Evolutionary conservation across 176 grass and related monocot genomes (phyloP).

Genomic region (Secale cereale): DNA sequence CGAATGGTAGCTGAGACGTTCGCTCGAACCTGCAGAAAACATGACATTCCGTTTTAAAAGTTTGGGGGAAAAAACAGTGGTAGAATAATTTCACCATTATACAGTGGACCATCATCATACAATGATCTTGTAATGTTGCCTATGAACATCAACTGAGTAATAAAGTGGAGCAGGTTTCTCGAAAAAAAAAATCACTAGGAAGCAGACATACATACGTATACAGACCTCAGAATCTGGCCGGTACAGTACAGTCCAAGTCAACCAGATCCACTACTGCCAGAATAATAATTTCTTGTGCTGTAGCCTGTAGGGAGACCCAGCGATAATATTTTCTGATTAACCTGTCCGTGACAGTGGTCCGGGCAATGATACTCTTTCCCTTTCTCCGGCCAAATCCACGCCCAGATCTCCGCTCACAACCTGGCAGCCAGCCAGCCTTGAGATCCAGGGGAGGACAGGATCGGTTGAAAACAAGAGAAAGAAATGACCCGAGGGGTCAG

Average conservation of each 20-base stretch:
- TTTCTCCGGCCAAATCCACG: neutral
- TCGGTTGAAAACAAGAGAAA: neutral
- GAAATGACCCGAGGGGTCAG: neutral
- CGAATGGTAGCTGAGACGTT: too few relatives aligned
- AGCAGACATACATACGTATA: neutral
- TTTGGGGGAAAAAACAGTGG: too few relatives aligned
- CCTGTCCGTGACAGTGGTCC: neutral
- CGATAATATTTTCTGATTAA: constrained; percentile 14
- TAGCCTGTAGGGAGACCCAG: neutral
- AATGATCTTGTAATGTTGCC: too few relatives aligned
- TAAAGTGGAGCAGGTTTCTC: too few relatives aligned
- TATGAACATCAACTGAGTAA: too few relatives aligned
- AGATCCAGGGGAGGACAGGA: neutral
- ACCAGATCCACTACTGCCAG: neutral
- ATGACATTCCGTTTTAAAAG: too few relatives aligned
- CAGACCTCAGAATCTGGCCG: neutral
- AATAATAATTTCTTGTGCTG: neutral
- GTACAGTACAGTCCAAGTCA: constrained; percentile 13
- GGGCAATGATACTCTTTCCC: neutral
- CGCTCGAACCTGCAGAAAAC: too few relatives aligned
- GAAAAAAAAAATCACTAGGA: neutral
- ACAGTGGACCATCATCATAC: too few relatives aligned
- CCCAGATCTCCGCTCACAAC: constrained; percentile 24
- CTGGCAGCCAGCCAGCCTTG: constrained; percentile 2
- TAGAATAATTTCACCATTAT: too few relatives aligned